These are phyloP conservation scores for Fomitopsis serialis DNA, from an alignment of 768 basidiomycete genomes.

Conservation along the genomic window DNA sequence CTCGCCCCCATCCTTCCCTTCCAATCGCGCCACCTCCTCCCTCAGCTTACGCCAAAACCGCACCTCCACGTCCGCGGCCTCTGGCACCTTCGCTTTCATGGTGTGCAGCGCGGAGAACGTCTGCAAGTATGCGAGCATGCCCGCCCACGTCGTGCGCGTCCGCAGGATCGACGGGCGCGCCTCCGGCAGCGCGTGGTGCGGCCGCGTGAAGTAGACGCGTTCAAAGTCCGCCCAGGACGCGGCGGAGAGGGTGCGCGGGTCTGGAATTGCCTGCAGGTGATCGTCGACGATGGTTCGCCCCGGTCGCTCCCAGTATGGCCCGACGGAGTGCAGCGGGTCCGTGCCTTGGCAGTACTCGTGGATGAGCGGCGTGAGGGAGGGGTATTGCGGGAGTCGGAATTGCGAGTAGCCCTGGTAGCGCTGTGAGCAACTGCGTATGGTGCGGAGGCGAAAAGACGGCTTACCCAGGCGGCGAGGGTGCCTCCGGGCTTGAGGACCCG, in stretches of 20 bases:
- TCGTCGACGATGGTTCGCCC: slow-evolving; percentile 71
- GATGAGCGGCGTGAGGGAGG: slow-evolving; percentile 52
- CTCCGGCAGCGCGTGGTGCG: slow-evolving; percentile 36
- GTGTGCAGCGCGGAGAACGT: slow-evolving; percentile 69
- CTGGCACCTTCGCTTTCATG: slow-evolving; percentile 58
- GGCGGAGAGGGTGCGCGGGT: slow-evolving; percentile 23
- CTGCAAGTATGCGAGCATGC: slow-evolving; percentile 60
- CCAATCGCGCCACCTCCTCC: slow-evolving; percentile 25
- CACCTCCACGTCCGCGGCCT: slow-evolving; percentile 61
- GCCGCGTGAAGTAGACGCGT: slow-evolving; percentile 47
- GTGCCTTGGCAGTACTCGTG: slow-evolving; percentile 57
- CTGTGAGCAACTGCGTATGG: not conserved
- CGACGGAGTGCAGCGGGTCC: slow-evolving; percentile 49
- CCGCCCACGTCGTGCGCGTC: slow-evolving; percentile 58
- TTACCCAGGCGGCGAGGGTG: slow-evolving; percentile 70
- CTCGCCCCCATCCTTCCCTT: slow-evolving; percentile 14
- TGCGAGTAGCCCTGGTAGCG: slow-evolving; percentile 47
- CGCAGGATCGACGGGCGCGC: slow-evolving; percentile 48
- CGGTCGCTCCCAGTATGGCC: slow-evolving; percentile 76
- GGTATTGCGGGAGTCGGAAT: slow-evolving; percentile 59
- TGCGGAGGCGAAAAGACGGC: slow-evolving; percentile 12
- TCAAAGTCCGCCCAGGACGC: slow-evolving; percentile 39
- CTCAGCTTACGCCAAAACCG: slow-evolving; percentile 56
- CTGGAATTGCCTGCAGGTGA: slow-evolving; percentile 66
- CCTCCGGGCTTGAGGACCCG: slow-evolving; percentile 58